A percentile compares a stretch with the other conserved stretches of the same genome.
Evolutionary conservation across 495 filamentous ascomycete species (phyloP).

Genomic region (Amniculicola lignicola): DNA sequence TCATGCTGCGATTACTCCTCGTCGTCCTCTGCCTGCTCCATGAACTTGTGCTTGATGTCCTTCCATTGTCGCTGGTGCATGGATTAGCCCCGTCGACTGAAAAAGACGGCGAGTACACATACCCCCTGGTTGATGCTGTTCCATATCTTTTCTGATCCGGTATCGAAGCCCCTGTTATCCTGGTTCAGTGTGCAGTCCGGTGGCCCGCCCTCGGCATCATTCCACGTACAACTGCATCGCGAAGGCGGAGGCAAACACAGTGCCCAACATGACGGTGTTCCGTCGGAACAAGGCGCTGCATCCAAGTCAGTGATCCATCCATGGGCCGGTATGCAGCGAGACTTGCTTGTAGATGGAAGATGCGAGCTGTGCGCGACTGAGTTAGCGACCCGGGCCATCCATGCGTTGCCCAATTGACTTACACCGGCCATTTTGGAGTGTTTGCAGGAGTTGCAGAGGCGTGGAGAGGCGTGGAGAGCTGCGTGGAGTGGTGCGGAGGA

Average conservation of each 20-base stretch:
- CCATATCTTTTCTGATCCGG: slow-evolving; percentile 76
- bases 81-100: no score
- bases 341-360: slow-evolving; percentile 79
- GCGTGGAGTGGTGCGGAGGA: slow-evolving; percentile 6
- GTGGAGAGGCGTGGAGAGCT: slow-evolving; percentile 2
- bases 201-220: not conserved
- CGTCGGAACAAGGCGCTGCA: slow-evolving; percentile 75
- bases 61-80: slow-evolving; percentile 91
- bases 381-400: slow-evolving; percentile 28
- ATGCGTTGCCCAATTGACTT: slow-evolving; percentile 34
- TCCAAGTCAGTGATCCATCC: slow-evolving; percentile 24
- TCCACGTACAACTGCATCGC: slow-evolving; percentile 81
- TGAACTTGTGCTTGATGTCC: slow-evolving; percentile 88
- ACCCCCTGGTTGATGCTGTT: slow-evolving; percentile 85
- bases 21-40: slow-evolving; percentile 61
- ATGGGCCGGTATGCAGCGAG: slow-evolving; percentile 34
- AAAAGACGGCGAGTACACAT: slow-evolving; percentile 44
- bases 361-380: slow-evolving; percentile 48
- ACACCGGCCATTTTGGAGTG: slow-evolving; percentile 54
- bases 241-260: slow-evolving; percentile 83
- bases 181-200: slow-evolving; percentile 16
- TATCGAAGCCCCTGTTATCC: slow-evolving; percentile 67
- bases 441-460: not conserved
- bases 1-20: slow-evolving; percentile 29
- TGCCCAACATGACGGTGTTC: slow-evolving; percentile 81